Percentiles rank a stretch among this genome's conserved stretches.
Evolutionary conservation across 805 yeast genomes (phyloP).

Genomic region (Kodamaea jinghongensis): DNA sequence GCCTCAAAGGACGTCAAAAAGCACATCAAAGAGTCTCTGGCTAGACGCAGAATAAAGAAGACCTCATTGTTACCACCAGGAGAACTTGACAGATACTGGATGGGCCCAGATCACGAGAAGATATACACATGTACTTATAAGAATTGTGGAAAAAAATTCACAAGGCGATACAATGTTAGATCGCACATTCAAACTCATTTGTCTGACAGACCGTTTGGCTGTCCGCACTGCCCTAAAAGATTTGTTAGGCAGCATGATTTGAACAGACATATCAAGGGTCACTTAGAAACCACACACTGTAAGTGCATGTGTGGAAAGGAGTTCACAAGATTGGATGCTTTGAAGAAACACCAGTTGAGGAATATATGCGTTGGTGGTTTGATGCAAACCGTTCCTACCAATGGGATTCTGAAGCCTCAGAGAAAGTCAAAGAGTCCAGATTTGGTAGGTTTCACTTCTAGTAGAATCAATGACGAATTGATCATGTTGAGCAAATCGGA

Average conservation of each 20-base stretch:
- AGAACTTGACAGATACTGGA: conserved; percentile 76
- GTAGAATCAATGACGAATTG: conserved; percentile 9
- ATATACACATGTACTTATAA: conserved; percentile 72
- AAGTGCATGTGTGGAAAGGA: conserved; percentile 92
- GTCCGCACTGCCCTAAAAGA: conserved; percentile 73
- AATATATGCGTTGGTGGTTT: conserved; percentile 81
- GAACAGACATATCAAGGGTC: conserved; percentile 85
- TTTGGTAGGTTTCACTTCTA: conserved; percentile 4
- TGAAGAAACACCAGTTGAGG: conserved; percentile 74
- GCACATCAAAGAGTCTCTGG: conserved; percentile 43
- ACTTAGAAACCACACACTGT: conserved; percentile 62
- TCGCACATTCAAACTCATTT: conserved; percentile 97
- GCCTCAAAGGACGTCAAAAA: conserved; percentile 15
- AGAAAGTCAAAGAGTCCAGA: conserved; percentile 10
- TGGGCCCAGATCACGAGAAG: conserved; percentile 73
- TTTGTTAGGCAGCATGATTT: conserved; percentile 96
- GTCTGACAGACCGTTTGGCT: conserved; percentile 87
- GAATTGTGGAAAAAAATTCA: conserved; percentile 78
- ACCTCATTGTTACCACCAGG: conserved; percentile 84
- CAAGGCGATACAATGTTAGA: conserved; percentile 86
- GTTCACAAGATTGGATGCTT: conserved; percentile 86
- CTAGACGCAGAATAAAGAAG: conserved; percentile 48
- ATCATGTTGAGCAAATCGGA: conserved; percentile 3
- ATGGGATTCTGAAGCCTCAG: conserved; percentile 25
- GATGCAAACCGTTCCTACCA: conserved; percentile 14